Conservation (phyloP, 2,329 filamentous ascomycete genomes). For the Colletotrichum sp. region DNA sequence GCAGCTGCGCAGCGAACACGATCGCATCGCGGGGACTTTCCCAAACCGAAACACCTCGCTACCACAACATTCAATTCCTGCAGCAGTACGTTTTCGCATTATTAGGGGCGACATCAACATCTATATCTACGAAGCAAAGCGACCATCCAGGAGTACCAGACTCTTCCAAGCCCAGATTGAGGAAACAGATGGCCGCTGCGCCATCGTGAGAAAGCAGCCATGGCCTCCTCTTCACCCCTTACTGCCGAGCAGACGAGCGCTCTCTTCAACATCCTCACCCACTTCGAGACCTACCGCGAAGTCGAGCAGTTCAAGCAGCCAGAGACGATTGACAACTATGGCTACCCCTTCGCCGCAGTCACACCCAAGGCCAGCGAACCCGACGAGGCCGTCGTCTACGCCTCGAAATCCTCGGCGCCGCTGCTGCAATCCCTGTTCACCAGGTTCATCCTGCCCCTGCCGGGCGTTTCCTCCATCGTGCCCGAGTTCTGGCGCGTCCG, state of each 20-base stretch:
- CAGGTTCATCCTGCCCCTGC: constrained; percentile 68
- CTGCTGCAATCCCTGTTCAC: constrained; percentile 72
- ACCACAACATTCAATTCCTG: not conserved
- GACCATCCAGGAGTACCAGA: not conserved
- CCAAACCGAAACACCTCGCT: not conserved
- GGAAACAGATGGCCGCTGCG: not conserved
- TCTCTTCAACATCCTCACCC: constrained; percentile 65
- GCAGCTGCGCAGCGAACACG: not conserved
- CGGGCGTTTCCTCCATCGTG: constrained; percentile 68
- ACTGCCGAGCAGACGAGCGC: constrained; percentile 51
- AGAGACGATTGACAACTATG: constrained; percentile 68
- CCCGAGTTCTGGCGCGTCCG: constrained; percentile 69
- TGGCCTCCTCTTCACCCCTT: constrained; percentile 24
- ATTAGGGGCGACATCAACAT: not conserved
- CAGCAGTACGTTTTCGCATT: not conserved
- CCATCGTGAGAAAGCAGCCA: not conserved
- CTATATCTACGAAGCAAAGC: not conserved
- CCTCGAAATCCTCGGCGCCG: constrained; percentile 58
- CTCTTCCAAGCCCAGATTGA: not conserved
- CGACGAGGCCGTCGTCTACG: constrained; percentile 21
- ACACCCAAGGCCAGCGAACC: not conserved
- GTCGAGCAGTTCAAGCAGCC: constrained; percentile 75
- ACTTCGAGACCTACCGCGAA: constrained; percentile 68
- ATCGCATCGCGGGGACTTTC: not conserved
- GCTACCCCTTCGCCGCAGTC: constrained; percentile 66